A percentile compares a stretch with the other conserved stretches of the same genome.
These are phyloP conservation scores for Fusarium austroafricanum DNA, from an alignment of 2,329 filamentous ascomycete genomes.

Conservation along the genomic window DNA sequence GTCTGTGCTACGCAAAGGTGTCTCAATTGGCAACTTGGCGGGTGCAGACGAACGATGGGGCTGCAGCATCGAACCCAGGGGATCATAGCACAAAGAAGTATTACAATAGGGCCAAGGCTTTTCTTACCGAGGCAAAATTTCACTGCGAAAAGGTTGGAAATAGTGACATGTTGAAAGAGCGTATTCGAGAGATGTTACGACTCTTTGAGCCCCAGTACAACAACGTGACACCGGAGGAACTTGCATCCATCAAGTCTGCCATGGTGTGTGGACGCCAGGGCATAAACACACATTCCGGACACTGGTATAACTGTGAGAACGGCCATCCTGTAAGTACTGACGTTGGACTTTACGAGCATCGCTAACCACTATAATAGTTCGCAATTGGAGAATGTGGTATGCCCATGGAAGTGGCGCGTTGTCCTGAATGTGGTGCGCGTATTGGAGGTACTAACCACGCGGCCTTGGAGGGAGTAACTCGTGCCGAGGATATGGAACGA, in stretches of 20 bases:
- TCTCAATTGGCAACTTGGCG: background rate
- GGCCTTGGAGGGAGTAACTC: no score
- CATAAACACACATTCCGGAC: slow-evolving; percentile 53
- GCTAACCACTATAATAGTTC: slow-evolving; percentile 54
- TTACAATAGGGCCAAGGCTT: no score
- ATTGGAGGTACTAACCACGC: slow-evolving; percentile 11
- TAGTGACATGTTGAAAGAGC: background rate
- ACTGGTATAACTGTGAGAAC: slow-evolving; percentile 51
- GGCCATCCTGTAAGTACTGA: slow-evolving; percentile 44
- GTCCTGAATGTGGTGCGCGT: slow-evolving; percentile 69
- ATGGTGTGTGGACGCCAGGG: slow-evolving; percentile 58
- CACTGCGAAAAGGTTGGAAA: background rate
- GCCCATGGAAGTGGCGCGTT: slow-evolving; percentile 70
- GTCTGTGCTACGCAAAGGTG: background rate
- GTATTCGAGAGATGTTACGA: slow-evolving; percentile 13
- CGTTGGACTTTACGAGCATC: no score
- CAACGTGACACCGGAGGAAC: slow-evolving; percentile 55
- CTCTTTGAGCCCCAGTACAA: slow-evolving; percentile 54
- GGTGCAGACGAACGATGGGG: no score
- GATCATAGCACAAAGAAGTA: no score
- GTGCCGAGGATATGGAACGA: no score
- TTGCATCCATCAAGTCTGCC: slow-evolving; percentile 57
- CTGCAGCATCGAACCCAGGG: no score
- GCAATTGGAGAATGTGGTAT: slow-evolving; percentile 75
- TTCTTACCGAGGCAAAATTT: no score